Conservation (phyloP, 148 eudicot genomes). For the Salicornia ramosissima region DNA sequence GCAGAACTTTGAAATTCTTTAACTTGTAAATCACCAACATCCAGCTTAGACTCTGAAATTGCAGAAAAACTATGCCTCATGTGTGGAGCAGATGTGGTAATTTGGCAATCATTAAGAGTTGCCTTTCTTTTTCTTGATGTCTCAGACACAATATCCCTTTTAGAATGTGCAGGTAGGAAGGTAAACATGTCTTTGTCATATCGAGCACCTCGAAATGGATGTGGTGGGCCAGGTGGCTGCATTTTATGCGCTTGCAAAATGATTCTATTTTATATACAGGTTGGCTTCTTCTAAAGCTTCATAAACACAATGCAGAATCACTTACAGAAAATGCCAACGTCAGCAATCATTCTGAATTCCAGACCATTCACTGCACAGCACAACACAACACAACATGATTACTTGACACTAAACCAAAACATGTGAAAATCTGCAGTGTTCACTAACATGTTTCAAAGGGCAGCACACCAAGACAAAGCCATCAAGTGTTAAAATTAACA, state of each 20-base stretch:
- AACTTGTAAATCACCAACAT: constrained; percentile 12
- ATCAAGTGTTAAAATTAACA: not conserved
- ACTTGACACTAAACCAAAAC: not conserved
- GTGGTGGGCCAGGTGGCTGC: constrained; percentile 30
- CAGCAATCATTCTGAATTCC: constrained; percentile 10
- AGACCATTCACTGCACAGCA: constrained; percentile 15
- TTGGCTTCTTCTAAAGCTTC: constrained; percentile 1
- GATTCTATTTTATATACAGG: not conserved
- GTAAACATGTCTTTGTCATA: constrained; percentile 36
- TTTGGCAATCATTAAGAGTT: constrained; percentile 25
- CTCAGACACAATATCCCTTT: constrained; percentile 19
- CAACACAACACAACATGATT: constrained; percentile 13
- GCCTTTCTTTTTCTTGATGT: constrained; percentile 41
- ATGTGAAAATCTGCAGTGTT: not conserved
- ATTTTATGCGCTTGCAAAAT: constrained; percentile 19
- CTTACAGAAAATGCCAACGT: not conserved
- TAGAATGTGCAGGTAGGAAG: constrained; percentile 20
- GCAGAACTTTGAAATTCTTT: constrained; percentile 23
- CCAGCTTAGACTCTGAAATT: constrained; percentile 22
- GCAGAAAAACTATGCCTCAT: constrained; percentile 17
- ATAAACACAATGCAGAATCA: constrained; percentile 10
- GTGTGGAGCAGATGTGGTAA: constrained; percentile 15
- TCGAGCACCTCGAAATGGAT: constrained; percentile 22
- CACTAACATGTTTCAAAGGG: no score
- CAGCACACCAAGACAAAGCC: not conserved